A percentile compares a stretch with the other conserved stretches of the same genome.
Conservation (phyloP, 2,329 filamentous ascomycete species). For the Zymoseptoria passerinii region DNA sequence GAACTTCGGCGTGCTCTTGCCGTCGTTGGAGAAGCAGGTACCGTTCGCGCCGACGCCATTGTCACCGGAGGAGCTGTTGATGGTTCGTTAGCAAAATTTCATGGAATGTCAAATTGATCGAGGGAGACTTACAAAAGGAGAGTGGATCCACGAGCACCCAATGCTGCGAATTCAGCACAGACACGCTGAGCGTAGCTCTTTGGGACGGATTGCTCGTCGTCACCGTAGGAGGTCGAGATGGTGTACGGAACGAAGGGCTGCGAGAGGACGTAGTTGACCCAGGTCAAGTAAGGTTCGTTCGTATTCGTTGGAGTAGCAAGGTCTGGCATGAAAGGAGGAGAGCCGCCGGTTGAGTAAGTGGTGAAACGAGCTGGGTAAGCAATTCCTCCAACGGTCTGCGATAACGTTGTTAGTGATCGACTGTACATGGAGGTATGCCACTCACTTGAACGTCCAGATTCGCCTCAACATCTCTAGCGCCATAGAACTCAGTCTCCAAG, state of each 20-base stretch:
- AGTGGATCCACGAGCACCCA: constrained; percentile 57
- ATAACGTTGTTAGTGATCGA: constrained; percentile 31
- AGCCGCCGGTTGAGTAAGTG: constrained; percentile 52
- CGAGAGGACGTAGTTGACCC: constrained; percentile 51
- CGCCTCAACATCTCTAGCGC: constrained; percentile 43
- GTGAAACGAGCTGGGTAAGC: constrained; percentile 41
- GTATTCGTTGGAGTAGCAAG: constrained; percentile 38
- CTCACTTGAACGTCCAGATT: constrained; percentile 52
- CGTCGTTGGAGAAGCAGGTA: constrained; percentile 39
- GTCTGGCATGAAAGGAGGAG: constrained; percentile 41
- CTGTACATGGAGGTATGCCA: not conserved
- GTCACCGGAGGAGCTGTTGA: constrained; percentile 48
- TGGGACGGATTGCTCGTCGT: constrained; percentile 56
- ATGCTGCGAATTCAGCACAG: constrained; percentile 55
- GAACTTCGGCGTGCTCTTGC: constrained; percentile 38
- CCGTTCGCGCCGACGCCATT: constrained; percentile 42
- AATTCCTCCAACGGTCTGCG: constrained; percentile 25
- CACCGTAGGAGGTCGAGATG: constrained; percentile 58
- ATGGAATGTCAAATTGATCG: not conserved
- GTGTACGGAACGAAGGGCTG: constrained; percentile 50
- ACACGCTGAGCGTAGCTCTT: constrained; percentile 50
- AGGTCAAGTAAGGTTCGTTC: constrained; percentile 61
- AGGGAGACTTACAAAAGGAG: constrained; percentile 44
- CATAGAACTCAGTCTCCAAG: constrained; percentile 29
- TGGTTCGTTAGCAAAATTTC: not conserved